Base-by-base conservation (phyloP, 257 asterid species). In the Penstemon barbatus region DNA sequence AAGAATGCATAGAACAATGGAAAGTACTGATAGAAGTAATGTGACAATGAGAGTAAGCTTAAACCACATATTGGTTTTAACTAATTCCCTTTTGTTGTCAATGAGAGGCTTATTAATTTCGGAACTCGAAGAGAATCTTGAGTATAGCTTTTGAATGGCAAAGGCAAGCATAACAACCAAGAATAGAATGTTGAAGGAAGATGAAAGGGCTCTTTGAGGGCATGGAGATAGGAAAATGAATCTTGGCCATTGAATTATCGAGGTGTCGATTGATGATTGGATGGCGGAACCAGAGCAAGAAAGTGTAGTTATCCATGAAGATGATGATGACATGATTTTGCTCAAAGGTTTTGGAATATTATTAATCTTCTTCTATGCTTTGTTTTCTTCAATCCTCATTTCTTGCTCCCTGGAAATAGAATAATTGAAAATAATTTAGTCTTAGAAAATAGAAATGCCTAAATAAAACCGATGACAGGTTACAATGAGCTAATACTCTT, bases 201-300 rank as follows among this genome's bases (percentile, higher is more conserved):
- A 83, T 5, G 82, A 51, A 13, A 94, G 79, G 40, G 73, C 65
- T 68, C 96, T 87, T 60, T 91, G 99, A 43, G 95, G 91, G 69
- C 99, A 94, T 50, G 99, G 96, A 58, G 96, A 89, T 64, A 94
- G 86, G 74, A 87, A 73, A 3, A 89, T 61, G 89, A 94, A 94
- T 79, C 90, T 77, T 15, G 84, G 75, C 96, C 96, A 87, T 68
- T 81, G 84, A 51, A 80, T 5, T 15, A 79, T 54, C 0, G 76
- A 61, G 66, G 63, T 7, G 85, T 55, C 37, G 43, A 68, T 71
- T 18, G 86, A 70, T 53, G 83, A 66, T 61, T 80, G 68, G 51
- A 59, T 38, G 66, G 42, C 73, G 11, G 89, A 61, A 68, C 58
- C 55, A 3, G 97, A 83, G 80, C 97, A 92, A 59, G 97, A 90